A percentile compares a stretch with the other conserved stretches of the same genome.
phyloP scores from a whole-genome alignment of 306 rosid species.

The Cotoneaster glaucophyllus region DNA sequence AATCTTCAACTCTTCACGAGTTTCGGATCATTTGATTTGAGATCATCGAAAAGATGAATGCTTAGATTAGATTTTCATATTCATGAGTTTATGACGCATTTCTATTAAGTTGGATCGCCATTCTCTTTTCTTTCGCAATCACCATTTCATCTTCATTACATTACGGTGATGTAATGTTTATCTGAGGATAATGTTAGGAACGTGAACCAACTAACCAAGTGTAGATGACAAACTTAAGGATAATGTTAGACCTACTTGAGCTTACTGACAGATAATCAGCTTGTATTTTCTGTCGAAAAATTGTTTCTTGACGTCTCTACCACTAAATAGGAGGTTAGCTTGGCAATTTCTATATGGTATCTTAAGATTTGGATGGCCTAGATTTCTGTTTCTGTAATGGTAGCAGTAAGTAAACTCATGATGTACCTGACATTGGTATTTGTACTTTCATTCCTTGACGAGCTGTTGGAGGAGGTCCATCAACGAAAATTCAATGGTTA shows the following conservation, averaged over 20 bases:
- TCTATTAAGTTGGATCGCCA: neutral
- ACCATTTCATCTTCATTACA: neutral
- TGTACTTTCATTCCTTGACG: neutral
- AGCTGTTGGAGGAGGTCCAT: neutral
- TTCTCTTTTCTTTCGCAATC: neutral
- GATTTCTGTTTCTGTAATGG: neutral
- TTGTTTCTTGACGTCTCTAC: neutral
- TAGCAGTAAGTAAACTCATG: neutral
- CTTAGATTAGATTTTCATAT: neutral
- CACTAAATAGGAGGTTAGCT: neutral
- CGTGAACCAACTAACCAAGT: neutral
- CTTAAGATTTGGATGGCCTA: neutral
- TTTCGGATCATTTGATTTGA: neutral
- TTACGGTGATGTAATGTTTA: neutral
- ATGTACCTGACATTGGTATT: neutral
- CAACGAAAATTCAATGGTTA: neutral
- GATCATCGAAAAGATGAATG: neutral
- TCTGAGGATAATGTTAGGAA: neutral
- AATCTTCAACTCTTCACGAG: neutral
- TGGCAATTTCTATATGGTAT: neutral
- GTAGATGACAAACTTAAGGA: neutral
- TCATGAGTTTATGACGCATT: too few relatives aligned
- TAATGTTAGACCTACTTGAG: neutral
- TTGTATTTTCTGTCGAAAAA: neutral
- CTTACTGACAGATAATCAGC: neutral